Evolutionary conservation across 139 green algal species (phyloP), one percentile per base, ranked within the genome.

Genomic region (Micractinium conductrix): DNA sequence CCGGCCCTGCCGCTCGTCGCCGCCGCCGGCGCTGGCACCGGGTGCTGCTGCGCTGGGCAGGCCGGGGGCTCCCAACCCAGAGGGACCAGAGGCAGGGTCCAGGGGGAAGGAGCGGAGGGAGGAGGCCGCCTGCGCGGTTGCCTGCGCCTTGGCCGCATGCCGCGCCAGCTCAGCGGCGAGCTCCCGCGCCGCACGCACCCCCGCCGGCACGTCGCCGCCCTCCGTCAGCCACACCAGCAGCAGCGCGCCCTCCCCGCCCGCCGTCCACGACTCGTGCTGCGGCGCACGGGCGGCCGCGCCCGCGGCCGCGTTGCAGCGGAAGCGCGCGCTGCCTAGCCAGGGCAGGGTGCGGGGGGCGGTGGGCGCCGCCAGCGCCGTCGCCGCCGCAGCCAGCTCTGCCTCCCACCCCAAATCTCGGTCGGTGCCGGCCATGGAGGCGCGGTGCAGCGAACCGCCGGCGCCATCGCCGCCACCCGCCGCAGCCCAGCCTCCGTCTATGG

Each of bases 221-320:
- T 84, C 72, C 0, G 69, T 69, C n/a, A 85, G 74, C 62, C 70
- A 88, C 50, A 88, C 84, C 30, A 84, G 74, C 78, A 88, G 42
- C 53, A 75, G 40, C 37, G 84, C 84, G 42, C 84, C 84, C 45
- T 55, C 60, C 19, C 14, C 17, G 6, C 84, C 84, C 3, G 44
- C 73, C 19, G 7, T 19, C 84, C 84, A 88, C n/a, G n/a, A n/a
- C 22, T 37, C 33, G 68, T 53, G 42, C 44, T 72, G n/a, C 21
- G 33, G n/a, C 1, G 73, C 19, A 22, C 24, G 38, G 22, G 7
- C 9, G 53, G 37, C 65, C 26, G 58, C 38, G 53, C 53, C 53
- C 26, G 28, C 58, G 10, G 55, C 24, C 7, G 28, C 14, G 33
- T 44, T 63, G 80, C 80, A 85, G 50, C 71, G 68, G 40, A 63